Percentiles rank a stretch among this genome's conserved stretches.
Evolutionary conservation across 495 filamentous ascomycete species (phyloP).

Genomic region (Thozetella sp.): DNA sequence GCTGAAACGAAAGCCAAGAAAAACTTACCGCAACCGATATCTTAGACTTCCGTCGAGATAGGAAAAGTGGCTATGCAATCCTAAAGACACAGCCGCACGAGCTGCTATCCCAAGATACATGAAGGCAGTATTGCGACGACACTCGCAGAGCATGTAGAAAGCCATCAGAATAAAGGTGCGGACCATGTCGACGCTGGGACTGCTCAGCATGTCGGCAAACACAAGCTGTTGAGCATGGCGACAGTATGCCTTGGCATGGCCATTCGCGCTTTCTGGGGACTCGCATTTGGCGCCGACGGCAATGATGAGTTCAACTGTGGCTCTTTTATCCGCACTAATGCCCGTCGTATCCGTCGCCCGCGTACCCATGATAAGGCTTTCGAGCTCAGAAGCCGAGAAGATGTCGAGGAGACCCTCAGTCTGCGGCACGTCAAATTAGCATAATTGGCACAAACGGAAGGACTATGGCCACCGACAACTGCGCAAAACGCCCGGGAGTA

Average conservation of each 20-base stretch:
- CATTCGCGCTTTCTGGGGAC: slow-evolving; percentile 13
- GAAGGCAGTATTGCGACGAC: neutral
- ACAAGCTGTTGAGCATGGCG: slow-evolving; percentile 26
- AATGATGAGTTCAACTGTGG: slow-evolving; percentile 47
- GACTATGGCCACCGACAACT: slow-evolving; percentile 2
- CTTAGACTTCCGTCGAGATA: neutral
- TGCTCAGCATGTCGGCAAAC: slow-evolving; percentile 6
- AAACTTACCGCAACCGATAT: neutral
- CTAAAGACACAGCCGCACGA: neutral
- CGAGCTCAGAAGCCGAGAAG: slow-evolving; percentile 4
- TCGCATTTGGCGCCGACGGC: slow-evolving; percentile 48
- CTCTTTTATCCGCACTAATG: slow-evolving; percentile 38
- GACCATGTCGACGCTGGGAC: neutral
- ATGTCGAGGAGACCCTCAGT: slow-evolving; percentile 8
- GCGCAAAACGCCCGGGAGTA: slow-evolving; percentile 1
- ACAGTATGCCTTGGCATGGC: slow-evolving; percentile 25
- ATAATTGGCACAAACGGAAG: neutral
- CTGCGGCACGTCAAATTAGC: slow-evolving; percentile 1
- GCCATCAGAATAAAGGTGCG: neutral
- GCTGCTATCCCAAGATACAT: neutral
- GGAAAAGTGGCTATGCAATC: neutral
- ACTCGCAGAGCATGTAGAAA: neutral
- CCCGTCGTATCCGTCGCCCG: neutral
- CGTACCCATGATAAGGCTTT: neutral
- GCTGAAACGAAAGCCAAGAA: neutral